Conservation (phyloP, 1,284 basidiomycete genomes). For the Leccinum fallax region DNA sequence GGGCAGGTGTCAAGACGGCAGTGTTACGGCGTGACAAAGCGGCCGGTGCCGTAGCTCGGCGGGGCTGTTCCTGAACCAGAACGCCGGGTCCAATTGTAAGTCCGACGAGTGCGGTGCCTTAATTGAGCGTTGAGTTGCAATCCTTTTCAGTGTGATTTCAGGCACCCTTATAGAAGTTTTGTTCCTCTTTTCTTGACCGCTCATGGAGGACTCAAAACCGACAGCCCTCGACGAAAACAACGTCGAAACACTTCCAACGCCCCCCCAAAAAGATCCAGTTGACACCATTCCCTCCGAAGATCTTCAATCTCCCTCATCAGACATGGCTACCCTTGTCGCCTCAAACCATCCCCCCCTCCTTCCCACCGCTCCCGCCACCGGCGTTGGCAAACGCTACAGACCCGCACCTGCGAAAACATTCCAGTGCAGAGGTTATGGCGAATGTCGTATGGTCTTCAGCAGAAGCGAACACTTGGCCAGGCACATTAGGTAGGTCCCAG, state of each 20-base stretch:
- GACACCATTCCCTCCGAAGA: slow-evolving; percentile 1
- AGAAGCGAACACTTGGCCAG: slow-evolving; percentile 93
- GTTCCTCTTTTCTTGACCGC: slow-evolving; percentile 37
- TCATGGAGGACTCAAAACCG: slow-evolving; percentile 40
- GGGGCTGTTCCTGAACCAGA: slow-evolving; percentile 37
- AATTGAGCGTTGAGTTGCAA: slow-evolving; percentile 34
- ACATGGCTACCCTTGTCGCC: slow-evolving; percentile 36
- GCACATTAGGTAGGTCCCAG: slow-evolving; percentile 79
- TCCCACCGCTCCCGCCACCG: slow-evolving; percentile 17
- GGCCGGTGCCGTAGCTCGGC: slow-evolving; percentile 39
- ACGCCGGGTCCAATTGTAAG: slow-evolving; percentile 23
- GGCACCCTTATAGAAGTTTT: slow-evolving; percentile 35
- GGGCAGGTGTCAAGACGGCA: slow-evolving; percentile 20
- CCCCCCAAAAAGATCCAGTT: slow-evolving; percentile 9
- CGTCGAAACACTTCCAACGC: slow-evolving; percentile 15
- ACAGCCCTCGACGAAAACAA: slow-evolving; percentile 27
- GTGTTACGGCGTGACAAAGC: slow-evolving; percentile 26
- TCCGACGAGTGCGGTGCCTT: slow-evolving; percentile 38
- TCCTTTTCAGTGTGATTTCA: slow-evolving; percentile 38
- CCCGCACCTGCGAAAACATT: slow-evolving; percentile 88
- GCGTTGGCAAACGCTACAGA: slow-evolving; percentile 65
- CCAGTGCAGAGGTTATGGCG: slow-evolving; percentile 92
- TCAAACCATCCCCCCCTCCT: slow-evolving; percentile 22
- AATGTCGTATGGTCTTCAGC: slow-evolving; percentile 95
- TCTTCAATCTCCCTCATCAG: slow-evolving; percentile 7